Percentiles rank a stretch among this genome's conserved stretches.
Evolutionary conservation across 805 yeast genomes (phyloP).

Genomic region (Ogataea paraovalis): DNA sequence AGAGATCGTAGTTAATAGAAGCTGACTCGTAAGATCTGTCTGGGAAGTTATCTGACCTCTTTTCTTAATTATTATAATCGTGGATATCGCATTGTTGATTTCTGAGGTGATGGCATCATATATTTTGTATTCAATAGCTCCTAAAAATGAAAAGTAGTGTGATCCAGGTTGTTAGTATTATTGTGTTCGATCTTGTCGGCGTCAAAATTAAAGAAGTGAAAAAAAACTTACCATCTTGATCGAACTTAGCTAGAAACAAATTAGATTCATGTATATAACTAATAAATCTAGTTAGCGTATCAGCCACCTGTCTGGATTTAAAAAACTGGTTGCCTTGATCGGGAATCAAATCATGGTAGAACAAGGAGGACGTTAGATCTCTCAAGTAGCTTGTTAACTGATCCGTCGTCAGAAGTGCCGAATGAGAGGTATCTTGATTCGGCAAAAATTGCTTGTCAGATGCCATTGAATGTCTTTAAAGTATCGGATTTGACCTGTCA

Average conservation of each 20-base stretch:
- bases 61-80: slow-evolving; percentile 10
- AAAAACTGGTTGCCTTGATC: background rate
- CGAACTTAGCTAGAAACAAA: background rate
- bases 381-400: background rate
- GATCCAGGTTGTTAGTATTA: no score
- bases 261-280: background rate
- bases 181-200: no score
- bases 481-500: no score
- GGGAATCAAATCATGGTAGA: background rate
- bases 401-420: background rate
- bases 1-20: slow-evolving; percentile 7
- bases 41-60: slow-evolving; percentile 8
- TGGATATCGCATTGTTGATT: background rate
- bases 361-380: background rate
- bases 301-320: background rate
- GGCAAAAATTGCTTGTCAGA: no score
- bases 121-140: background rate
- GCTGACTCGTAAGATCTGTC: slow-evolving; percentile 5
- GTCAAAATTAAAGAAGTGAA: background rate
- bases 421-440: no score
- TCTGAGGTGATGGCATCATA: background rate
- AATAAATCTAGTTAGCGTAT: background rate
- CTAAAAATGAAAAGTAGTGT: background rate
- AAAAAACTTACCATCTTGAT: background rate
- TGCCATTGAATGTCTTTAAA: no score